phyloP scores from a whole-genome alignment of 106 monocot genomes.

The Platanthera guangdongensis region DNA sequence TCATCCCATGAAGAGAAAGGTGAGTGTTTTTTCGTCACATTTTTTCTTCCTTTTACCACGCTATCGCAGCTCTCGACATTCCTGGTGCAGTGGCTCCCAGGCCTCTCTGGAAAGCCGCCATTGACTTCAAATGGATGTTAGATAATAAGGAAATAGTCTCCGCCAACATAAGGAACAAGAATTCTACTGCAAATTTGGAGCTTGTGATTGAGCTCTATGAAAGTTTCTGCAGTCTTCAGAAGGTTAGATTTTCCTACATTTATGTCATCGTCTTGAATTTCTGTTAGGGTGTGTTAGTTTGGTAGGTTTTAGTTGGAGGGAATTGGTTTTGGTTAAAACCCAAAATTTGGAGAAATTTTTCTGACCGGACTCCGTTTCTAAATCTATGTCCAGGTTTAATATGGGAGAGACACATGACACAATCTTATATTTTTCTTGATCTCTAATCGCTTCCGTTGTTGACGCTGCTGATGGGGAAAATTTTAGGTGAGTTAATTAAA shows the following conservation, averaged over 20 bases:
- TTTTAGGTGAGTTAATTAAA: too few relatives aligned
- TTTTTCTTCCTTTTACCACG: neutral
- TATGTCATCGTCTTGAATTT: neutral
- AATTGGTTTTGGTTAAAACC: neutral
- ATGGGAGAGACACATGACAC: neutral
- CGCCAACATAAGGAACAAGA: constrained; percentile 68
- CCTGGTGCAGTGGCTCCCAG: constrained; percentile 14
- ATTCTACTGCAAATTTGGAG: constrained; percentile 69
- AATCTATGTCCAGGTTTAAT: too few relatives aligned
- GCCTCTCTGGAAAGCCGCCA: constrained; percentile 83
- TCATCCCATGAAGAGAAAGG: constrained; percentile 32
- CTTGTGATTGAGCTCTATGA: constrained; percentile 87
- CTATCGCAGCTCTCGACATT: neutral
- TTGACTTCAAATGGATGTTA: constrained; percentile 98
- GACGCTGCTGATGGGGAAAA: too few relatives aligned
- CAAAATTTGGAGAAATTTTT: too few relatives aligned
- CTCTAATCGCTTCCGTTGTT: neutral
- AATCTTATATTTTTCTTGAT: neutral
- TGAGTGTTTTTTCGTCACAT: neutral
- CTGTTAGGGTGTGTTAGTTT: neutral
- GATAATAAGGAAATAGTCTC: constrained; percentile 73
- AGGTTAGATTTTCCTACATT: constrained; percentile 45
- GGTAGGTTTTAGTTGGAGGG: neutral
- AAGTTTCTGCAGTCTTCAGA: constrained; percentile 56
- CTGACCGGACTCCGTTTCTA: too few relatives aligned